Base-by-base conservation (phyloP, 352 stramenopile species). In the Globisporangium solare region DNA sequence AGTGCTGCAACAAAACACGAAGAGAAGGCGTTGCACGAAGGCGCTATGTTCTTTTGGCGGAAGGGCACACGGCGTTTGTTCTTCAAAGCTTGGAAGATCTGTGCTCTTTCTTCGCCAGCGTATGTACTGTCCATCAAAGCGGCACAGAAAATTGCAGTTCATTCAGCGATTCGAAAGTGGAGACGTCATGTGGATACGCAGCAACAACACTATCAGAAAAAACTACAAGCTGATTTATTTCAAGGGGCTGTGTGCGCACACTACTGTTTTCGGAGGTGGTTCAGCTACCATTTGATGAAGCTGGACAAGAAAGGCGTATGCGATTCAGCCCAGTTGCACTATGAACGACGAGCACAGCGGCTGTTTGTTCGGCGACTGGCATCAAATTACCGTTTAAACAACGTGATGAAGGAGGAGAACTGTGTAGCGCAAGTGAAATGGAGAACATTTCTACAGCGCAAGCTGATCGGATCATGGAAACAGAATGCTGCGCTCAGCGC, bases 171-270 rank as follows among this genome's bases (percentile, higher is more conserved):
- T 20, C 57, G 49, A 41, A 63, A 48, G 47, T 62, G 56, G 56
- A 47, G 47, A 11, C 51, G 43, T 8, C 49, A 47, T 53, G 32
- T 63, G 18, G 15, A 35, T 14, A 18, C 39, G 21, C 60, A 43
- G 3, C 47, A 71, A 27, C 7, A 14, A 15, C 15, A 4, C 7
- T 48, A 57, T 0, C 53, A 49, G 35, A 60, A 68, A 5, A 32
- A 65, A n/a, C 32, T 78, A 1, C 21, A 69, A 51, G 60, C 70
- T 24, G 67, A 75, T 55, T 71, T 63, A 22, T 74, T 67, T 22
- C 52, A 63, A 11, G 69, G 66, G 50, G 37, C 55, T n/a, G 43
- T 13, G 8, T 49, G 55, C 17, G 14, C 35, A 5, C 55, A 61
- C 18, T 45, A 35, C 14, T 54, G 21, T 17, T 48, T 55, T 11